Evolutionary conservation across 2,329 filamentous ascomycete genomes (phyloP), one percentile per base, ranked within the genome.

Genomic region (Trichoderma koningii): DNA sequence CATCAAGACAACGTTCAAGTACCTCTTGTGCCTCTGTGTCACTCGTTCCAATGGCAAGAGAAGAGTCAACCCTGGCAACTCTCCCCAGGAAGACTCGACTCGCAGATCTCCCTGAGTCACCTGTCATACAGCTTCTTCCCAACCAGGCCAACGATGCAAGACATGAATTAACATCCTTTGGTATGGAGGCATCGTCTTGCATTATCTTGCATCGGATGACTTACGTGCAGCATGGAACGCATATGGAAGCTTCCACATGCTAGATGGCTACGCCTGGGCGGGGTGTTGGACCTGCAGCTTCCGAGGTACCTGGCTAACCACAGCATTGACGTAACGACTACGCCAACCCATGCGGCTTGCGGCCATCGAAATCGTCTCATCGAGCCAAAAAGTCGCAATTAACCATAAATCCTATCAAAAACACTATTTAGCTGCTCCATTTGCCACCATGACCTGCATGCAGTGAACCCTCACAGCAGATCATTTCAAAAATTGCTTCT

Each of bases 311-410:
- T 7, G 28, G 38, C 66, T 65, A 59, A 38, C 45, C 34, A 41
- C 15, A 1, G 14, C 45, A 56, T 56, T 66, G 64, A 66, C 64
- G 65, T 63, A 62, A 63, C 48, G 44, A 48, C 53, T 50, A 51
- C 65, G 62, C 61, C 61, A 66, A 60, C 45, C 41, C 21, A 56
- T 44, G 51, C 62, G 45, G 50, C 48, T 55, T 3, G 48, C 10
- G 17, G 28, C 26, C 6, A 38, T 15, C 23, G 48, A 7, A 26
- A 38, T 62, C 44, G 47, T 62, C 48, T 23, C 41, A 55, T 63
- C 50, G 21, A 45, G 56, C 56, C 28, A 60, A 41, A 38, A 60
- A 41, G 34, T 51, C 47, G 15, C 21, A 47, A 28, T 60, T 51
- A 38, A 42, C 45, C 21, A 23, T 15, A 28, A 5, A 3, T 9